Percentiles rank a stretch among this genome's conserved stretches.
These are phyloP conservation scores for Prunus armeniaca DNA, from an alignment of 306 rosid species.

Conservation along the genomic window DNA sequence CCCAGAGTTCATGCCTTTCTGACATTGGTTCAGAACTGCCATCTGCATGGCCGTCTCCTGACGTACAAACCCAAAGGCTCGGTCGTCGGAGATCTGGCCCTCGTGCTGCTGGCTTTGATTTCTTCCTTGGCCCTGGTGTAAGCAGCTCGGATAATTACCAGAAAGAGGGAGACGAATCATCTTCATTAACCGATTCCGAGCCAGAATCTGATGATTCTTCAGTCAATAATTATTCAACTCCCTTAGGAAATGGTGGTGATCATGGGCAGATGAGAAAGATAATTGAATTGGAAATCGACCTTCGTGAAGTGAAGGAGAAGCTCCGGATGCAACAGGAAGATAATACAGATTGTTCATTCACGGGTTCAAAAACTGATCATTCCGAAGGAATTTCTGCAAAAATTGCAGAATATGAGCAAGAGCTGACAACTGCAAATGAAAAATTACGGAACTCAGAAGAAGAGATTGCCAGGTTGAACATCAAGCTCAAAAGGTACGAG, in stretches of 20 bases:
- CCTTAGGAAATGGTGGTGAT: constrained; percentile 47
- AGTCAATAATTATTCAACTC: constrained; percentile 67
- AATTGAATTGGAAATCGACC: constrained; percentile 77
- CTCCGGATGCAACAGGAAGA: constrained; percentile 63
- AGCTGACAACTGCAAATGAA: constrained; percentile 54
- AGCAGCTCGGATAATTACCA: constrained; percentile 59
- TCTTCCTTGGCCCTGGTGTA: constrained; percentile 82
- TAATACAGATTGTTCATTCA: constrained; percentile 37
- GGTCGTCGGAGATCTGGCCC: constrained; percentile 50
- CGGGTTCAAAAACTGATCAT: constrained; percentile 37
- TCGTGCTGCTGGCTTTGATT: constrained; percentile 94
- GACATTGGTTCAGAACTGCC: constrained; percentile 68
- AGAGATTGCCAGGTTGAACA: constrained; percentile 46
- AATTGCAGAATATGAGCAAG: constrained; percentile 52
- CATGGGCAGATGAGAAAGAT: constrained; percentile 56
- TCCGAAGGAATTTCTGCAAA: constrained; percentile 41
- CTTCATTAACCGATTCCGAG: constrained; percentile 78
- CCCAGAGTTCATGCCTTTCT: constrained; percentile 69
- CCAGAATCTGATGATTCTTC: constrained; percentile 90
- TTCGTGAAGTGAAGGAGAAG: constrained; percentile 72
- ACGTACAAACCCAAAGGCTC: constrained; percentile 23
- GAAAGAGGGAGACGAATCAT: constrained; percentile 78
- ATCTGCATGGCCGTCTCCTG: constrained; percentile 48
- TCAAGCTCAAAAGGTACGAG: constrained; percentile 42
- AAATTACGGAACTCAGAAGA: constrained; percentile 47